Percentiles rank a stretch among this genome's conserved stretches.
These are phyloP conservation scores for Deuterostichococcus epilithicus DNA, from an alignment of 139 green algal species.

Conservation along the genomic window DNA sequence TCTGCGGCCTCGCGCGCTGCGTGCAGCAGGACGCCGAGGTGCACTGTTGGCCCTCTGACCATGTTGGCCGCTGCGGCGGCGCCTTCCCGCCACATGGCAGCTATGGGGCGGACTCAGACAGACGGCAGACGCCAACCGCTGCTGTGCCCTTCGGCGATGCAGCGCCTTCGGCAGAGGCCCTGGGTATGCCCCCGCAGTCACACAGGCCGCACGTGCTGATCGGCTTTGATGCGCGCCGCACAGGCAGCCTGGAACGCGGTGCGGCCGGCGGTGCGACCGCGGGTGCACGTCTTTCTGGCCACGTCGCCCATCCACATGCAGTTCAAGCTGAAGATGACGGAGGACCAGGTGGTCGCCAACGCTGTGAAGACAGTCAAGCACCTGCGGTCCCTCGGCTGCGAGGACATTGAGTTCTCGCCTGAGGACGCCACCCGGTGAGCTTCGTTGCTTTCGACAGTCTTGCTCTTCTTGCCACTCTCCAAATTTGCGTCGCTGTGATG, in stretches of 20 bases:
- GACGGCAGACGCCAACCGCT: too few relatives aligned
- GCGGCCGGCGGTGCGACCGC: constrained; percentile 72
- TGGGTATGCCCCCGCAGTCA: too few relatives aligned
- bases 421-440: constrained; percentile 79
- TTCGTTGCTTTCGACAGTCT: too few relatives aligned
- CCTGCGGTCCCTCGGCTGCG: constrained; percentile 81
- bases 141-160: too few relatives aligned
- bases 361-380: constrained; percentile 85
- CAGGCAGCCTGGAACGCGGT: constrained; percentile 88
- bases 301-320: constrained; percentile 97
- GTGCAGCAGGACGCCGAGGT: background rate
- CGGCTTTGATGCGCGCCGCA: background rate
- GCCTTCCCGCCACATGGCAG: too few relatives aligned
- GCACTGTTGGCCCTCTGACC: background rate
- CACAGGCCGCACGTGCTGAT: background rate
- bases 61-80: too few relatives aligned
- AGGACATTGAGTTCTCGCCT: constrained; percentile 97
- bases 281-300: constrained; percentile 98
- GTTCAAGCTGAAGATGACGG: constrained; percentile 86
- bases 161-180: too few relatives aligned
- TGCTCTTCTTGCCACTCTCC: too few relatives aligned
- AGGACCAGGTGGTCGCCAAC: constrained; percentile 85
- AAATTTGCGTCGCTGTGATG: too few relatives aligned
- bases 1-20: constrained; percentile 89
- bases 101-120: too few relatives aligned